A percentile compares a stretch with the other conserved stretches of the same genome.
Evolutionary conservation across 2,329 filamentous ascomycete genomes (phyloP).

Genomic region (Scopulariopsis brevicaulis): DNA sequence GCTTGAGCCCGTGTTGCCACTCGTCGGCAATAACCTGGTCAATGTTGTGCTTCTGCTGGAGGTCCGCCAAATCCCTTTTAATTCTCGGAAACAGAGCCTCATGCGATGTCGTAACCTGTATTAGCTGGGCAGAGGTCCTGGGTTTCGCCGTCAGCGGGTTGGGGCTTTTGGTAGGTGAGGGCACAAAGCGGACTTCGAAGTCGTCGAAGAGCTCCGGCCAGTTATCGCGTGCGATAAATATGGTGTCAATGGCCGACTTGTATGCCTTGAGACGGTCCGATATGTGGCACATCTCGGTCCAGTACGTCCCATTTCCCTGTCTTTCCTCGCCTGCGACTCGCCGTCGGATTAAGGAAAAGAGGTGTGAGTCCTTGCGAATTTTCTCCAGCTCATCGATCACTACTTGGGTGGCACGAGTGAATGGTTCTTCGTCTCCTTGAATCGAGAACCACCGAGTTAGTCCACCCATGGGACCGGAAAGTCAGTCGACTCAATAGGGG

Average conservation of each 20-base stretch:
- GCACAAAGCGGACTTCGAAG: slow-evolving; percentile 13
- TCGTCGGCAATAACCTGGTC: slow-evolving; percentile 12
- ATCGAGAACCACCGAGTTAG: neutral
- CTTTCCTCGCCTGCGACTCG: slow-evolving; percentile 11
- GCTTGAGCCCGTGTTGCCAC: slow-evolving; percentile 11
- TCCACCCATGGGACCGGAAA: neutral
- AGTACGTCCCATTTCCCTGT: slow-evolving; percentile 8
- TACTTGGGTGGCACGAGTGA: neutral
- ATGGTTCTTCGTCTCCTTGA: neutral
- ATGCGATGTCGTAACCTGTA: slow-evolving; percentile 11
- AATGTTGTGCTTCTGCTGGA: slow-evolving; percentile 12
- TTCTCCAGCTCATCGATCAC: neutral
- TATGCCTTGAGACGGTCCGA: slow-evolving; percentile 15
- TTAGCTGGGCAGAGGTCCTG: slow-evolving; percentile 10
- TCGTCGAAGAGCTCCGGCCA: slow-evolving; percentile 20
- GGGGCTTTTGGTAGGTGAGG: slow-evolving; percentile 12
- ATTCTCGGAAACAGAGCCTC: slow-evolving; percentile 2
- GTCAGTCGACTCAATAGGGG: neutral
- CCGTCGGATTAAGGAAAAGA: slow-evolving; percentile 8
- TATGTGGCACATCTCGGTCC: slow-evolving; percentile 18
- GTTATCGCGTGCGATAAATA: slow-evolving; percentile 10
- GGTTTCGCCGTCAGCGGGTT: slow-evolving; percentile 11
- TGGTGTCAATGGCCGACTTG: slow-evolving; percentile 6
- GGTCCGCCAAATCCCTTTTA: slow-evolving; percentile 5
- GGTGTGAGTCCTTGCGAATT: neutral